phyloP scores from a whole-genome alignment of 768 basidiomycete genomes.

The Sistotremastrum suecicum region DNA sequence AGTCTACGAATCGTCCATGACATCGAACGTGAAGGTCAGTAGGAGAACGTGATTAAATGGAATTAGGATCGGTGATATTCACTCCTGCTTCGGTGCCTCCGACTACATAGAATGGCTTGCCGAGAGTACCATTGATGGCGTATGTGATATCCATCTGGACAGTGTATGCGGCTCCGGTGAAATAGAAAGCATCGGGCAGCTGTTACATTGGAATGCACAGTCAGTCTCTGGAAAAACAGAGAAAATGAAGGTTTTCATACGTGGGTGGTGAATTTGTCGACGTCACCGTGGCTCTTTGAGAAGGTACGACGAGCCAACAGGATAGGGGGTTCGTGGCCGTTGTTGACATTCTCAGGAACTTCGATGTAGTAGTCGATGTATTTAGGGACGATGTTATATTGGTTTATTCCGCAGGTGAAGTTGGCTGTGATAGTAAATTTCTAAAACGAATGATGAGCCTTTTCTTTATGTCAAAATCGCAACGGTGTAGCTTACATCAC shows the following conservation, averaged over 20 bases:
- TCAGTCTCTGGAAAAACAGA: no score
- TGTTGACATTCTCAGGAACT: slow-evolving; percentile 17
- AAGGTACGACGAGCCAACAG: slow-evolving; percentile 13
- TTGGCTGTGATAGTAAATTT: slow-evolving; percentile 6
- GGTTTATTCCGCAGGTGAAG: slow-evolving; percentile 15
- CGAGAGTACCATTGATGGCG: neutral
- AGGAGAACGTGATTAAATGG: no score
- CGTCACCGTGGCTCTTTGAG: no score
- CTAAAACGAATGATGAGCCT: no score
- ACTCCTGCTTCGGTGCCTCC: neutral
- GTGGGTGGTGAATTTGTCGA: no score
- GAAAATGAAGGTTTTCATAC: no score
- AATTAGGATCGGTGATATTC: no score
- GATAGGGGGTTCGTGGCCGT: slow-evolving; percentile 17
- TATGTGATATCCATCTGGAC: neutral
- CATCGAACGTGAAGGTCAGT: no score
- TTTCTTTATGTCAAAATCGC: no score
- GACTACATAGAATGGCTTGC: neutral
- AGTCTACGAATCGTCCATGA: no score
- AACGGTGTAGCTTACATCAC: neutral
- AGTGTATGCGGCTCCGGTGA: neutral
- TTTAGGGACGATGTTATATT: slow-evolving; percentile 9
- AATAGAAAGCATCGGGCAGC: neutral
- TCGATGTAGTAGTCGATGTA: slow-evolving; percentile 21
- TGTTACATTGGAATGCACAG: neutral